Evolutionary conservation across 345 rosid species (phyloP), one percentile per base, ranked within the genome.

Genomic region (Noccaea caerulescens): DNA sequence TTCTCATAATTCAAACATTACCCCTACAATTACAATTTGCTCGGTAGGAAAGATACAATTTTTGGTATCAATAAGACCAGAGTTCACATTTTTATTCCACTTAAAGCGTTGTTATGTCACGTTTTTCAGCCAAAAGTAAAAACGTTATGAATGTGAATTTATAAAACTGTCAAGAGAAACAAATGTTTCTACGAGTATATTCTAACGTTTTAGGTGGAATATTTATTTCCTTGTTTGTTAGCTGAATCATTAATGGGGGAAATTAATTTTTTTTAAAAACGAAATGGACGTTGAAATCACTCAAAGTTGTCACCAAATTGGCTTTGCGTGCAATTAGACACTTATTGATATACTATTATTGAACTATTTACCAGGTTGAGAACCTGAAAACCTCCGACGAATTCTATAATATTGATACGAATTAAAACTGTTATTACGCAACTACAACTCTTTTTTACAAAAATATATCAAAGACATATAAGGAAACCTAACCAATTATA

Each of bases 201-300:
- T 25, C 9, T 3, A 63, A 12, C 30, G 8, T 47, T 47, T 47
- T 16, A 14, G 52, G 27, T 16, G 52, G 52, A 63, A 30, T 49
- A 34, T 27, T n/a, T 30, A 9, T 7, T 10, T 7, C 12, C 7
- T 16, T 44, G 30, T 32, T 8, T 13, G 13, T 39, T 52, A 25
- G 38, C 39, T 37, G 46, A 34, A 34, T 14, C 10, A 50, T 6
- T 46, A 25, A 13, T 13, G 14, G 25, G 23, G 3, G 23, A 20
- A 20, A 1, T 20, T 20, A 33, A 10, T 2, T 6, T 9, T 3
- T 2, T 8, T 5, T 38, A 4, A 5, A 34, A 33, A 6, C 13
- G 5, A 54, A 68, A 55, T 10, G 44, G 42, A 60, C 73, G 73
- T 69, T 47, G 66, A 58, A 69, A 69, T 69, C 46, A 46, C 73